These are phyloP conservation scores for Rhodomyrtus tomentosa DNA, from an alignment of 345 rosid species.

Conservation along the genomic window DNA sequence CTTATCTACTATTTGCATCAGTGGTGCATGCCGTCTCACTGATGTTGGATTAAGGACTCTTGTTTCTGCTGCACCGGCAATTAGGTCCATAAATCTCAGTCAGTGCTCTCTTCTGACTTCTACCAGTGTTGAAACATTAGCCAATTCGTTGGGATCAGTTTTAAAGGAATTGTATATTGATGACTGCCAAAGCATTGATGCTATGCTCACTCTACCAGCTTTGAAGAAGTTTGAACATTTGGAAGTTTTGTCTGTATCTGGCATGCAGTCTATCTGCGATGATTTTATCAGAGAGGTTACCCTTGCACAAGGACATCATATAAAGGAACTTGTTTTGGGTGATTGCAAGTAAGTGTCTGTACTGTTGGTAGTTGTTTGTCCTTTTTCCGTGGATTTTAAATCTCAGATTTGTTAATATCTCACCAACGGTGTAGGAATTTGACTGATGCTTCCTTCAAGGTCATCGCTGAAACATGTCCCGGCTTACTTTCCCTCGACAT, in stretches of 20 bases:
- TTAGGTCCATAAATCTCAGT: constrained; percentile 62
- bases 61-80: constrained; percentile 50
- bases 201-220: constrained; percentile 48
- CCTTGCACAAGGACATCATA: constrained; percentile 29
- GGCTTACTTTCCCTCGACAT: constrained; percentile 47
- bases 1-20: constrained; percentile 51
- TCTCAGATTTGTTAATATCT: not conserved
- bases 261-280: constrained; percentile 53
- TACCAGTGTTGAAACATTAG: constrained; percentile 40
- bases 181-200: constrained; percentile 67
- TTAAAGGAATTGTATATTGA: constrained; percentile 60
- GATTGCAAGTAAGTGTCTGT: constrained; percentile 55
- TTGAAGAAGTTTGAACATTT: constrained; percentile 48
- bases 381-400: not conserved
- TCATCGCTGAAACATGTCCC: constrained; percentile 57
- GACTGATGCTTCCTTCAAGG: constrained; percentile 68
- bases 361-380: not conserved
- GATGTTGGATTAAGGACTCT: constrained; percentile 57
- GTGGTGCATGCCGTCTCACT: constrained; percentile 75
- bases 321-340: constrained; percentile 61
- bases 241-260: constrained; percentile 63
- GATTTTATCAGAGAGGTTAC: constrained; percentile 35
- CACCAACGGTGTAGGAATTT: constrained; percentile 46
- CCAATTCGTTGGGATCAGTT: constrained; percentile 45
- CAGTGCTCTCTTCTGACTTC: constrained; percentile 75